Conservation (phyloP, 805 yeast genomes). For the Kluyveromyces wickerhamii region DNA sequence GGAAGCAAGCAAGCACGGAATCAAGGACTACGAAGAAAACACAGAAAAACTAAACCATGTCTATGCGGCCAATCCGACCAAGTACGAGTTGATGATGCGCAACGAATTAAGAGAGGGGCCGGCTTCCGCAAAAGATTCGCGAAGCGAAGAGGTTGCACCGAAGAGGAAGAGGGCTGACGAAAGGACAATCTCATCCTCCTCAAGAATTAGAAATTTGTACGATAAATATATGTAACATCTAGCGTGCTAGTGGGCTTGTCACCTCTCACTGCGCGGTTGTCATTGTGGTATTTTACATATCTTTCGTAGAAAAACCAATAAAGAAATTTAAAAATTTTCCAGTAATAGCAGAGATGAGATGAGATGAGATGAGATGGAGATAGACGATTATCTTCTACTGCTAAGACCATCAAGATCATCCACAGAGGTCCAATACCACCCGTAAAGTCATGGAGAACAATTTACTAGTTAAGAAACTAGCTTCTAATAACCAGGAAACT, state of each 20-base stretch:
- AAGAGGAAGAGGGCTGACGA: not conserved
- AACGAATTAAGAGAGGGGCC: conserved; percentile 3
- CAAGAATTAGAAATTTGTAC: conserved; percentile 2
- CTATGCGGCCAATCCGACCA: conserved; percentile 30
- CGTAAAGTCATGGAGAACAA: conserved; percentile 29
- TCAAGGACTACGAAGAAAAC: conserved; percentile 22
- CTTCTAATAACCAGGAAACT: conserved; percentile 67
- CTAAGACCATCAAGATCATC: not conserved
- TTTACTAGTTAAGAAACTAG: conserved; percentile 68
- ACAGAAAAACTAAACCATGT: conserved; percentile 24
- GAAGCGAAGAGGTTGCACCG: not conserved
- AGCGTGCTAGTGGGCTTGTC: no score
- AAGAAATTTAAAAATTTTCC: conserved; percentile 6
- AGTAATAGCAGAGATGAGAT: conserved; percentile 4
- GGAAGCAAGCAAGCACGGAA: conserved; percentile 25
- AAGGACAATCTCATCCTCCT: not conserved
- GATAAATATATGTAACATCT: conserved; percentile 4
- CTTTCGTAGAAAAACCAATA: no score
- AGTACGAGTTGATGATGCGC: conserved; percentile 22
- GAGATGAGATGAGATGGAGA: conserved; percentile 1
- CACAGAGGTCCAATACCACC: not conserved
- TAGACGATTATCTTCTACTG: not conserved
- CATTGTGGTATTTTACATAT: no score
- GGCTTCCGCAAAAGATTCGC: not conserved
- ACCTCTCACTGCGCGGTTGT: no score